Conservation (phyloP, 768 basidiomycete genomes). For the Cubamyces sp. region DNA sequence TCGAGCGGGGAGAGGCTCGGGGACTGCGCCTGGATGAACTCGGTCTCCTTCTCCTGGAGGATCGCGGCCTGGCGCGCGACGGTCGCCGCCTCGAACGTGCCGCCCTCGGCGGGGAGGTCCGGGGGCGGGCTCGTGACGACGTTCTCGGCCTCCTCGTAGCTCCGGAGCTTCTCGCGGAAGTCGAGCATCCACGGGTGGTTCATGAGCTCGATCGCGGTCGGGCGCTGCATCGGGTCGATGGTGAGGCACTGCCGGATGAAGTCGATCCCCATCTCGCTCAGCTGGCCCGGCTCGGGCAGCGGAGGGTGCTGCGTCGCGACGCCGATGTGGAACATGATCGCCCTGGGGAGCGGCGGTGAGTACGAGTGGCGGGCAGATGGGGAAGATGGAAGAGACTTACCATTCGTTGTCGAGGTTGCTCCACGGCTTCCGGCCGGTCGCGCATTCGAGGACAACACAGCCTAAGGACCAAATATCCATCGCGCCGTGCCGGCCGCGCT, state of each 20-base stretch:
- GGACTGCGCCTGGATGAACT: constrained; percentile 54
- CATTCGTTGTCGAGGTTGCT: constrained; percentile 99
- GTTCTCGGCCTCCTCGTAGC: constrained; percentile 65
- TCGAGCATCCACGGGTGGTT: constrained; percentile 90
- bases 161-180: constrained; percentile 70
- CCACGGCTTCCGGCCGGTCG: constrained; percentile 98
- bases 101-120: constrained; percentile 48
- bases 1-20: constrained; percentile 51
- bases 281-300: constrained; percentile 87
- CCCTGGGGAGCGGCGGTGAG: constrained; percentile 54
- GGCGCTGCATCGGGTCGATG: constrained; percentile 82
- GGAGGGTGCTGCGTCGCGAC: constrained; percentile 97
- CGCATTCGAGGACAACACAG: constrained; percentile 96
- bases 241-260: constrained; percentile 93
- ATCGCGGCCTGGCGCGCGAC: constrained; percentile 61
- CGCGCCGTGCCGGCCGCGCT: constrained; percentile 83
- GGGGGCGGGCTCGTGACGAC: constrained; percentile 51
- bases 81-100: constrained; percentile 51
- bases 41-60: constrained; percentile 63
- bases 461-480: constrained; percentile 99
- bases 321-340: constrained; percentile 99
- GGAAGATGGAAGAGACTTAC: constrained; percentile 46
- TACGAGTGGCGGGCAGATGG: constrained; percentile 13
- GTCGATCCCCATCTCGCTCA: constrained; percentile 86
- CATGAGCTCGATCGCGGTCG: constrained; percentile 83